Evolutionary conservation across 2,329 filamentous ascomycete genomes (phyloP), one percentile per base, ranked within the genome.

Genomic region (Rhytidhysteron rufulum): DNA sequence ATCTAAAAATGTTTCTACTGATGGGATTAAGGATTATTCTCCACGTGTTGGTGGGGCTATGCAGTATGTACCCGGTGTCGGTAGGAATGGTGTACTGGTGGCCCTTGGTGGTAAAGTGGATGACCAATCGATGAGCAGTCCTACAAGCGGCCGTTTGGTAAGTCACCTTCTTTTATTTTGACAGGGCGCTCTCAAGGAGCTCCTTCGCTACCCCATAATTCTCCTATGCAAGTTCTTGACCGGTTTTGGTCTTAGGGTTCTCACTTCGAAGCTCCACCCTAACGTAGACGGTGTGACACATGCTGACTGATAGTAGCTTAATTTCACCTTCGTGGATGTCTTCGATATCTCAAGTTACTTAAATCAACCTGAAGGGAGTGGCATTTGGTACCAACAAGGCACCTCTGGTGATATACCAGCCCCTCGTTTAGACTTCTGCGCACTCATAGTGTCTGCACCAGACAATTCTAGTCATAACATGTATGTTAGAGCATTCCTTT

Each of bases 381-480:
- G 55, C n/a, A 52, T 48, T 2, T 70, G 68, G 68, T 64, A 66
- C 45, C 49, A 53, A n/a, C 65, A 71, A 43, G 52, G 44, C 21
- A 60, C 63, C 8, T 56, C 57, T 7, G 64, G 68, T 17, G 45
- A 60, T 15, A 53, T 65, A 8, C 68, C 69, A 1, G 37, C 40
- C 18, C 45, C 56, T 10, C 62, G 69, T 10, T 53, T 64, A 2
- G 67, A 70, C 37, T 68, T 66, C 38, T 72, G 69, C 45, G 34
- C 65, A 5, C 53, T 65, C 2, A 36, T 61, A 2, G 65, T 54
- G 13, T 57, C 64, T 24, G 62, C 68, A 2, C 52, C 57, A 8
- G 70, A 73, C 42, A 58, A 59, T 27, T 68, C 64, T 3, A 68
- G 62, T 39, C 62, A 70, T 37, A 74, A 71, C 35, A 67, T 74